A percentile compares a stretch with the other conserved stretches of the same genome.
These are phyloP conservation scores for Gossypium davidsonii DNA, from an alignment of 441 rosid species.

Conservation along the genomic window DNA sequence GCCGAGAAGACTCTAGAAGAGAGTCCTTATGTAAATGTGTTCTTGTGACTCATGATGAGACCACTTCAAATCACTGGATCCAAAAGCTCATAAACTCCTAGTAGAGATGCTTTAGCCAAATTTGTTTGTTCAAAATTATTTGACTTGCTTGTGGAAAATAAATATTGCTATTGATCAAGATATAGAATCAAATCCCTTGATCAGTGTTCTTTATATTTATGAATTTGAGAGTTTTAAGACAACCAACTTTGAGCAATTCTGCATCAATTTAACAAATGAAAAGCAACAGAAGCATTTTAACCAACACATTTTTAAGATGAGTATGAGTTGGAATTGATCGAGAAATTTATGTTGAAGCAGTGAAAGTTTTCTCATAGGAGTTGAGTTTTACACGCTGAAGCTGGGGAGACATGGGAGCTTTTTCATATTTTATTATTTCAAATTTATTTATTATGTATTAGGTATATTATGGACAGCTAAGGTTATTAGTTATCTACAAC, in stretches of 20 bases:
- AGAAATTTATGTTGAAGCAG: no score
- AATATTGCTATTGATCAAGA: conserved; percentile 90
- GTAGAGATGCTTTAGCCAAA: conserved; percentile 92
- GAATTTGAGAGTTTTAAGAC: conserved; percentile 96
- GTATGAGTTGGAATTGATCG: no score
- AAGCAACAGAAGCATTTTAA: conserved; percentile 77
- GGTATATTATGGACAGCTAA: no score
- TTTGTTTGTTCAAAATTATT: conserved; percentile 85
- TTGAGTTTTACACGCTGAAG: no score
- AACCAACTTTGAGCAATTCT: conserved; percentile 88
- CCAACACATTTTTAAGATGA: conserved; percentile 18
- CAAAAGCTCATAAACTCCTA: conserved; percentile 46
- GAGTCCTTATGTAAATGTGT: conserved; percentile 81
- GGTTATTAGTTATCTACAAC: no score
- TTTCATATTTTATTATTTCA: no score
- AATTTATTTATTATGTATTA: no score
- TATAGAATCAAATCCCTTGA: conserved; percentile 63
- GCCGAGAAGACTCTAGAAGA: conserved; percentile 72
- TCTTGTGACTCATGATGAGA: conserved; percentile 86
- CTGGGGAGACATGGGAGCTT: no score
- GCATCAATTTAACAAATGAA: conserved; percentile 77
- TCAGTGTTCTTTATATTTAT: conserved; percentile 82
- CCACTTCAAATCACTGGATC: conserved; percentile 84
- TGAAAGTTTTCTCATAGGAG: no score
- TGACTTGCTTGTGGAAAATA: conserved; percentile 90